Evolutionary conservation across 2,329 filamentous ascomycete genomes (phyloP), one percentile per base, ranked within the genome.

Genomic region (Penicillium olsonii): DNA sequence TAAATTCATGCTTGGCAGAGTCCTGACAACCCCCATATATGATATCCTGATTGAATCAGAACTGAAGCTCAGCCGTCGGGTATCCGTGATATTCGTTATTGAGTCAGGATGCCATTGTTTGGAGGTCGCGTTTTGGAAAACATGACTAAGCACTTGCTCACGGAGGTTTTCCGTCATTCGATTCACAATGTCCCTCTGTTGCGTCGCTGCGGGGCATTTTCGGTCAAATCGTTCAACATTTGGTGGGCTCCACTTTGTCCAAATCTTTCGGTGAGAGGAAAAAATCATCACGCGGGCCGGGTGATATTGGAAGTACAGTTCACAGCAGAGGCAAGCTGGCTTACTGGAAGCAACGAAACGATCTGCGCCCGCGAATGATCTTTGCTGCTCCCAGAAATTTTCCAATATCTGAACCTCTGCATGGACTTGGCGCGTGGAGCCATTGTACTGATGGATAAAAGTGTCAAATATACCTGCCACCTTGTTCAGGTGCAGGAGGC

Each of bases 281-380:
- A 59, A 64, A 18, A 49, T 40, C 29, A 61, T 57, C 39, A 67
- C 55, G 10, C 54, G 55, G 14, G 56, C 64, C 26, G 64, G 65
- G 42, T 68, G 63, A 45, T 59, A 33, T 17, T 34, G 50, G 40
- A 68, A 63, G 41, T 69, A 68, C 35, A 66, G 48, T 45, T 61
- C 57, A 56, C 78, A 82, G 42, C 73, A 77, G 49, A 76, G 74
- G 45, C 78, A 82, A 2, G 79, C 74, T 0, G 72, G 71, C 57
- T 82, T 82, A 58, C 78, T 82, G 49, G 73, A 78, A 4, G 72
- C 78, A 10, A 82, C 73, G 53, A 73, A 81, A 3, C 63, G 61
- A 48, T 81, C 77, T 4, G 62, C 46, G 2, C 62, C 65, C 3
- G 67, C 63, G 52, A 77, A 81, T 0, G 14, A 18, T 1, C 72